Conservation (phyloP, 2,329 filamentous ascomycete genomes). For the Rachicladosporium sp. region DNA sequence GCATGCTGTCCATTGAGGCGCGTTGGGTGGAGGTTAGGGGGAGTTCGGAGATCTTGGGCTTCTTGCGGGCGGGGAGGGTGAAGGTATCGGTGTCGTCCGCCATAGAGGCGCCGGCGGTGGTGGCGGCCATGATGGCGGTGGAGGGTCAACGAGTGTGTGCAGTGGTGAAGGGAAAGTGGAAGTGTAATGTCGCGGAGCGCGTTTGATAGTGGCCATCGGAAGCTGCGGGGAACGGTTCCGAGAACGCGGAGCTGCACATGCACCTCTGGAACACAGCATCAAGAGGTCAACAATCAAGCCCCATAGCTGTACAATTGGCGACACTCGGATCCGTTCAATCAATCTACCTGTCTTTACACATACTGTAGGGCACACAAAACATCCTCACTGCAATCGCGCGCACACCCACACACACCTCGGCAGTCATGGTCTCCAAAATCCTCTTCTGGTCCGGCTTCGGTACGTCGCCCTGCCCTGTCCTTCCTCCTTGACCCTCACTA, state of each 20-base stretch:
- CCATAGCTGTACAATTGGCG: not conserved
- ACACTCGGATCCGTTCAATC: too few relatives aligned
- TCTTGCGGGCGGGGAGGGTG: conserved; percentile 34
- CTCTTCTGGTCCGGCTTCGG: conserved; percentile 87
- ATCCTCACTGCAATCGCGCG: not conserved
- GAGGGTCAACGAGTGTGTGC: not conserved
- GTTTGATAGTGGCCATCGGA: too few relatives aligned
- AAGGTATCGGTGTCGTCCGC: conserved; percentile 17
- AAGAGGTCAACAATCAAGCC: not conserved
- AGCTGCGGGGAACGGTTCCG: too few relatives aligned
- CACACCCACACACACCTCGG: conserved; percentile 3
- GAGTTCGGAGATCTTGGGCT: conserved; percentile 62
- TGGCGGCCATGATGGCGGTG: conserved; percentile 8
- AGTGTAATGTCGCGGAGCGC: not conserved
- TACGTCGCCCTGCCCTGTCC: conserved; percentile 30
- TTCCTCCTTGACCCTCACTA: conserved; percentile 1
- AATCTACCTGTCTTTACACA: too few relatives aligned
- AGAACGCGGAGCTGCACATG: too few relatives aligned
- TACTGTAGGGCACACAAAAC: not conserved
- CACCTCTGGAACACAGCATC: not conserved
- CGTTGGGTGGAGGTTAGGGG: conserved; percentile 62
- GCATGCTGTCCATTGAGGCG: conserved; percentile 59
- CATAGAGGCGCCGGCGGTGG: conserved; percentile 9
- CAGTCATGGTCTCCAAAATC: conserved; percentile 43
- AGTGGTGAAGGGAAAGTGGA: not conserved